Conservation (phyloP, 768 basidiomycete genomes). For the Macrocybe gigantea region DNA sequence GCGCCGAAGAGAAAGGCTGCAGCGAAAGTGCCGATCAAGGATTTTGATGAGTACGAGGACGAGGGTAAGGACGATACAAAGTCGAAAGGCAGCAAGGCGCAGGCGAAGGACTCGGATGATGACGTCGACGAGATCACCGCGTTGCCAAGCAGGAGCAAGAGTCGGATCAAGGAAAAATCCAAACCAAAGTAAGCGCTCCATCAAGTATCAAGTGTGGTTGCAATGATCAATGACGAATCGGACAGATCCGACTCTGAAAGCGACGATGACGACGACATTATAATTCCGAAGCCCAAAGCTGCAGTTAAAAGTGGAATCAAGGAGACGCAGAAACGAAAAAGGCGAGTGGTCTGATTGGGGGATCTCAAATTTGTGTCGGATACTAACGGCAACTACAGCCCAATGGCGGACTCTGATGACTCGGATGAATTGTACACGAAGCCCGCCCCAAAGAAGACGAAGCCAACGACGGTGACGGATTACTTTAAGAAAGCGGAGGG, state of each 20-base stretch:
- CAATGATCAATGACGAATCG: constrained; percentile 9
- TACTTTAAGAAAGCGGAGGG: constrained; percentile 49
- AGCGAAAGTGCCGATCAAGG: not conserved
- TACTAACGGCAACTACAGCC: constrained; percentile 17
- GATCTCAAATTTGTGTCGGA: not conserved
- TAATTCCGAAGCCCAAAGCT: constrained; percentile 1
- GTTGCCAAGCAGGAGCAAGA: not conserved
- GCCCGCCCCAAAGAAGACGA: constrained; percentile 51
- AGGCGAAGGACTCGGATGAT: constrained; percentile 6
- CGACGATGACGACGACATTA: constrained; percentile 13
- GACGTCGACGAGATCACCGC: constrained; percentile 8
- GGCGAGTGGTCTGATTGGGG: constrained; percentile 27
- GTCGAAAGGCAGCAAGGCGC: not conserved
- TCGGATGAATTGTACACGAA: constrained; percentile 31
- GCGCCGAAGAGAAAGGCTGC: constrained; percentile 16
- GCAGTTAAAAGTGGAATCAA: constrained; percentile 17
- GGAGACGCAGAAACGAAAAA: constrained; percentile 57
- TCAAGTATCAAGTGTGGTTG: not conserved
- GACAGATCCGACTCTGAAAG: constrained; percentile 24
- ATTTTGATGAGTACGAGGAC: constrained; percentile 10
- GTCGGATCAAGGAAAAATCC: not conserved
- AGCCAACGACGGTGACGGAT: constrained; percentile 43
- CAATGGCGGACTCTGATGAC: constrained; percentile 31
- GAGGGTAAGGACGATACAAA: constrained; percentile 5
- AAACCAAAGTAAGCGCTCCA: not conserved